Conservation (phyloP, 106 monocot species). For the Chionographis japonica region DNA sequence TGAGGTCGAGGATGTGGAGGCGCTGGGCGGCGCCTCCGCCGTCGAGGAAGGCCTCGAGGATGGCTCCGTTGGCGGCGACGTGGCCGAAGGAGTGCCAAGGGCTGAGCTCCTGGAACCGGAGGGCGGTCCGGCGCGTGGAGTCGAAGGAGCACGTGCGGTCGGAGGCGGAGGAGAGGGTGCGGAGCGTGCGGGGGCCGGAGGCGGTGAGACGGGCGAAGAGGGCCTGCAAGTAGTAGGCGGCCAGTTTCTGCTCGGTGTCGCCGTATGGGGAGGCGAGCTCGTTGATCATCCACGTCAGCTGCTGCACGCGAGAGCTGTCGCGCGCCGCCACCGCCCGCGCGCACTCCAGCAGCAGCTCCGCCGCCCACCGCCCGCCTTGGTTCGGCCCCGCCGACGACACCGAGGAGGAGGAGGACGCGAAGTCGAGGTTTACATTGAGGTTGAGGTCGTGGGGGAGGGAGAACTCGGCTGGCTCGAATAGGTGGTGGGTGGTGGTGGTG, state of each 20-base stretch:
- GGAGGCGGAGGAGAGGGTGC: slow-evolving; percentile 64
- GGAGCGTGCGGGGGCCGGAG: slow-evolving; percentile 55
- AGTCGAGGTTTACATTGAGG: slow-evolving; percentile 26
- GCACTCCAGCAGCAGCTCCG: slow-evolving; percentile 67
- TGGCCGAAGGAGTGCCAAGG: slow-evolving; percentile 83
- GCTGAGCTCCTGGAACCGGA: slow-evolving; percentile 75
- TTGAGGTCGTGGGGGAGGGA: slow-evolving; percentile 18
- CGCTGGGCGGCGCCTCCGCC: background rate
- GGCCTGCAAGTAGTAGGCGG: slow-evolving; percentile 80
- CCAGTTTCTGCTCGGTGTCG: slow-evolving; percentile 83
- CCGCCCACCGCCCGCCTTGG: slow-evolving; percentile 37
- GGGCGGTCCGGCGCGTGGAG: slow-evolving; percentile 68
- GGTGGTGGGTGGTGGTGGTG: slow-evolving; percentile 7
- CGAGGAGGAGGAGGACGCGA: slow-evolving; percentile 20
- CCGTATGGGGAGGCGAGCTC: slow-evolving; percentile 92
- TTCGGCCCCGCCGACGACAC: slow-evolving; percentile 10
- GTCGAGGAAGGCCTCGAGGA: slow-evolving; percentile 55
- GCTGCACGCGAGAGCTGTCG: slow-evolving; percentile 72
- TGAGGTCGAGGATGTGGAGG: slow-evolving; percentile 68
- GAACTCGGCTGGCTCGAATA: slow-evolving; percentile 43
- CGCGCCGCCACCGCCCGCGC: slow-evolving; percentile 58
- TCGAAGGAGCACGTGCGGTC: slow-evolving; percentile 80
- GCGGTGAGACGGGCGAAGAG: slow-evolving; percentile 79
- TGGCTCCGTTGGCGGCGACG: slow-evolving; percentile 70
- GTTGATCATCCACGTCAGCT: slow-evolving; percentile 92